Conservation (phyloP, 1,284 basidiomycete genomes). For the Earliella scabrosa region DNA sequence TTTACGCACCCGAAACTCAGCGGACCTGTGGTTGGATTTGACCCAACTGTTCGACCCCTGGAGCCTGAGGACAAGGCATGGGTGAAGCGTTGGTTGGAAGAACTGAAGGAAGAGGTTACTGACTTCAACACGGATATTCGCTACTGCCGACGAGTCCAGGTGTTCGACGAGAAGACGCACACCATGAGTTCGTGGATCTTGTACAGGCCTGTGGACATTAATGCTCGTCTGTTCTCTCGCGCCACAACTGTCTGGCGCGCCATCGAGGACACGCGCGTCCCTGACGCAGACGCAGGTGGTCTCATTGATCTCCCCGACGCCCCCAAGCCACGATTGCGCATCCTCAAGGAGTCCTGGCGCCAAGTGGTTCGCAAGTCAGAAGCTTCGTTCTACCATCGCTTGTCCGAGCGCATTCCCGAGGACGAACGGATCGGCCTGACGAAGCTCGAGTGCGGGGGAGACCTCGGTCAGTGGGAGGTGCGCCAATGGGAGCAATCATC, state of each 20-base stretch:
- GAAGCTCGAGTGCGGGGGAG: neutral
- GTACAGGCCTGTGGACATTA: constrained; percentile 10
- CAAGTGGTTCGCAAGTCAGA: constrained; percentile 3
- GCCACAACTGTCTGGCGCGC: constrained; percentile 17
- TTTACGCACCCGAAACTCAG: neutral
- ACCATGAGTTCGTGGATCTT: neutral
- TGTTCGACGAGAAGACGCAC: neutral
- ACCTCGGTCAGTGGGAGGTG: constrained; percentile 10
- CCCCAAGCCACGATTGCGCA: neutral
- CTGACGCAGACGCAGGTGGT: neutral
- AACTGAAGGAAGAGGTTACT: neutral
- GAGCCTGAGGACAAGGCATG: neutral
- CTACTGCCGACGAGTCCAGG: neutral
- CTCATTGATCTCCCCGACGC: neutral
- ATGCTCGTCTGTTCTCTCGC: constrained; percentile 18
- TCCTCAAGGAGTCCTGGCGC: constrained; percentile 24
- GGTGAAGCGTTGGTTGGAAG: neutral
- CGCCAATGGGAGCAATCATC: neutral
- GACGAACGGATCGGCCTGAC: constrained; percentile 1
- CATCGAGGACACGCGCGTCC: constrained; percentile 2
- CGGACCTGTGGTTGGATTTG: neutral
- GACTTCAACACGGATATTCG: too few species aligned
- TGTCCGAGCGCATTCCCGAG: neutral
- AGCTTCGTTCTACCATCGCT: constrained; percentile 12
- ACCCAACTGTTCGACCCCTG: neutral